phyloP scores from a whole-genome alignment of 805 yeast genomes.

The Cyberlindnera americana region DNA sequence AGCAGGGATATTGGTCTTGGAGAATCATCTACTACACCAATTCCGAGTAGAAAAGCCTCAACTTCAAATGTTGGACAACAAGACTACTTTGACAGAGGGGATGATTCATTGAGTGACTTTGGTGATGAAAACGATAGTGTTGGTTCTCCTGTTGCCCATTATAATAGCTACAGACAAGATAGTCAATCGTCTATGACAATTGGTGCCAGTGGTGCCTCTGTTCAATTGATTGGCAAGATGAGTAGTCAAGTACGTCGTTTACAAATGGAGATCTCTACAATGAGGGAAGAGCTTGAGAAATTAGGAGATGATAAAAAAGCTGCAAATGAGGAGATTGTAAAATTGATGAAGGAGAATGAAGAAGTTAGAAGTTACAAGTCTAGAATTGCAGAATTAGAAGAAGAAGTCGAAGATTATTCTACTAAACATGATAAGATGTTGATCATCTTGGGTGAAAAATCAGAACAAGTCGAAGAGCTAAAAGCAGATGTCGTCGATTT shows the following conservation, averaged over 20 bases:
- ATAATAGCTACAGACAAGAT: constrained; percentile 11
- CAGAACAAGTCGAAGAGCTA: constrained; percentile 81
- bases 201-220: constrained; percentile 32
- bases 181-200: constrained; percentile 5
- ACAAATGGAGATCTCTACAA: constrained; percentile 69
- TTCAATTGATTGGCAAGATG: constrained; percentile 72
- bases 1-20: constrained; percentile 37
- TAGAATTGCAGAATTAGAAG: constrained; percentile 38
- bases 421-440: constrained; percentile 52
- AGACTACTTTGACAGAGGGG: constrained; percentile 15
- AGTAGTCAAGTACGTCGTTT: constrained; percentile 73
- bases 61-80: constrained; percentile 9
- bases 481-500: constrained; percentile 85
- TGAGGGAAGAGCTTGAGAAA: constrained; percentile 58
- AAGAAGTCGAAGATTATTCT: constrained; percentile 25
- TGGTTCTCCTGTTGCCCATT: constrained; percentile 21
- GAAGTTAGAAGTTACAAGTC: constrained; percentile 33
- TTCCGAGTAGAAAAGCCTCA: constrained; percentile 28
- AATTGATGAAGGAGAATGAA: constrained; percentile 53
- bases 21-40: constrained; percentile 47
- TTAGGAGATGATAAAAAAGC: constrained; percentile 56
- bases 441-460: constrained; percentile 78
- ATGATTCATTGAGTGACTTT: constrained; percentile 12
- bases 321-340: constrained; percentile 65
- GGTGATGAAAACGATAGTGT: constrained; percentile 17